Base-by-base conservation (phyloP, 2,329 filamentous ascomycete species). In the Paraconiothyrium sp. region DNA sequence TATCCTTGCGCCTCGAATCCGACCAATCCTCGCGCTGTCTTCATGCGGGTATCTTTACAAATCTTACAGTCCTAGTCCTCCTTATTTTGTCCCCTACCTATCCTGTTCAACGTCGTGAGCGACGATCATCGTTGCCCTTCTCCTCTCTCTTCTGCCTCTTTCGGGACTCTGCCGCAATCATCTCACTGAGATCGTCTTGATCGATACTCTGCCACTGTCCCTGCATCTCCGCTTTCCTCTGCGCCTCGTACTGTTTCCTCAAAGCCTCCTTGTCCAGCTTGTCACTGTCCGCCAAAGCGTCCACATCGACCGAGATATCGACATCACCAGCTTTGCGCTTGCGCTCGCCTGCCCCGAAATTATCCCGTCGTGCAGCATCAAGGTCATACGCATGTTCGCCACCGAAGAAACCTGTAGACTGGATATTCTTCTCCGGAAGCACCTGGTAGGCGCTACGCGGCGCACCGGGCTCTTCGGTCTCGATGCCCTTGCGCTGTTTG, bases 301-400 rank as follows among this genome's bases (percentile, higher is more conserved):
- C 94, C 5, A 92, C 88, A 72, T 98, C 93, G 65, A 99, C 88
- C 27, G 93, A 92, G 32, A 98, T 91, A 69, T 99, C 95, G 27
- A 99, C 87, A 76, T 99, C 95, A 44, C 94, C 95, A 4, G 92
- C 94, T 86, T 97, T 97, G 41, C 83, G 74, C 88, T 98, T 99
- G 72, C 93, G 88, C 72, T 92, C 83, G 57, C 78, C 85, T 59
- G 96, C 92, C 11, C 94, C 95, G 4, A 99, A 86, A 2, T 96
- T 86, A 65, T 76, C 77, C 59, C 70, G 70, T 58, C 67, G 78
- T 35, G 82, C 83, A 66, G 82, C 88, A 64, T 85, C 90, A 64
- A 99, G 86, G 79, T 99, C 94, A 80, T 99, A 99, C 16, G 91
- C 91, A 74, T 93, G 91, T 76, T 98, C 94, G 71, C 92, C 94